Evolutionary conservation across 345 rosid genomes (phyloP).

Genomic region (Rhodamnia argentea): DNA sequence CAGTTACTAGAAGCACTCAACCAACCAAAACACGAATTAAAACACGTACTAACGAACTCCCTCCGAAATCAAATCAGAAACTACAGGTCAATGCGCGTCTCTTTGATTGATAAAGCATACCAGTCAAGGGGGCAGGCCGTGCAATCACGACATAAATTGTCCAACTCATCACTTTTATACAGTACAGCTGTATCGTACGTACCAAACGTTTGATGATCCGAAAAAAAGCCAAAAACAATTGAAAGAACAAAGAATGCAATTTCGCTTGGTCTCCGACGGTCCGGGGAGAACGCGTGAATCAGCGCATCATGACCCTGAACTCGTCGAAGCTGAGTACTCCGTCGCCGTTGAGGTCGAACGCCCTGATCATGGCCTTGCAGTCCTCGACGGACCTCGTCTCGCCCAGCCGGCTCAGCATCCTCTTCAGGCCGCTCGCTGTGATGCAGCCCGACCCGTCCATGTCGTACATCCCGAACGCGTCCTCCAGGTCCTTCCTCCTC

Average conservation of each 20-base stretch:
- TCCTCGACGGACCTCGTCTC: conserved; percentile 36
- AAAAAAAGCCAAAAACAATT: background rate
- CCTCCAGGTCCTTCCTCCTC: conserved; percentile 25
- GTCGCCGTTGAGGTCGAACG: conserved; percentile 59
- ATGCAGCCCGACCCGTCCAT: conserved; percentile 42
- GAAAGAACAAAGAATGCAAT: background rate
- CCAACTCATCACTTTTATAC: background rate
- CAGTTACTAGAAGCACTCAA: background rate
- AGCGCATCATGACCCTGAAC: conserved; percentile 55
- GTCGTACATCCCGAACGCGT: conserved; percentile 53
- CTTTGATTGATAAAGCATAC: background rate
- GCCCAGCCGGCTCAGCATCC: conserved; percentile 46
- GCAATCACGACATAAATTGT: background rate
- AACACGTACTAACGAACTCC: background rate
- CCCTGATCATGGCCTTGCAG: conserved; percentile 44
- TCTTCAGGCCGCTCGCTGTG: conserved; percentile 44
- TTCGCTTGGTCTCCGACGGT: background rate
- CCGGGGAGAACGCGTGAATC: background rate
- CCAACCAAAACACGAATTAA: background rate
- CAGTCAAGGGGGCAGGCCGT: background rate
- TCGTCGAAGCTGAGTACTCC: conserved; percentile 66
- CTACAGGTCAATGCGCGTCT: background rate
- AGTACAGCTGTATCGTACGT: background rate
- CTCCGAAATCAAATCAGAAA: background rate
- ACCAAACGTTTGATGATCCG: background rate